Conservation (phyloP, 306 rosid species). For the Quercus rubra region DNA sequence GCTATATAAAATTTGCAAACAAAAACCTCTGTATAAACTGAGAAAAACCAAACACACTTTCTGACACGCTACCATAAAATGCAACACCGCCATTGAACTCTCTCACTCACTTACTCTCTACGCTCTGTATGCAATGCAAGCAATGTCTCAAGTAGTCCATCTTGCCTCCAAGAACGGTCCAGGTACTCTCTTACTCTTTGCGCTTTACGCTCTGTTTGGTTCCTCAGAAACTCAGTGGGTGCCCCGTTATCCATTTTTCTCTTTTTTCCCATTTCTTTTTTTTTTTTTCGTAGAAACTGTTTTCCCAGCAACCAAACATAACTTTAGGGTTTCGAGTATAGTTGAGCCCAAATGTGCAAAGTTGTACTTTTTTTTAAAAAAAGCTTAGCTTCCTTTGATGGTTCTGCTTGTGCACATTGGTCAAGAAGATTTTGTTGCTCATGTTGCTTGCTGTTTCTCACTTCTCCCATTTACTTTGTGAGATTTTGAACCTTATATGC, state of each 20-base stretch:
- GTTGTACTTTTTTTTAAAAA: not conserved
- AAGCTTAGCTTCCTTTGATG: no score
- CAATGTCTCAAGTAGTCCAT: slow-evolving; percentile 57
- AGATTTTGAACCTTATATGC: not conserved
- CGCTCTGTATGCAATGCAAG: not conserved
- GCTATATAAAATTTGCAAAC: not conserved
- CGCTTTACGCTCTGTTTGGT: slow-evolving; percentile 7
- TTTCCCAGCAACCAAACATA: not conserved
- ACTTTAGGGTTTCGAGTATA: slow-evolving; percentile 16
- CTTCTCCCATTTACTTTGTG: not conserved
- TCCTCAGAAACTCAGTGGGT: not conserved
- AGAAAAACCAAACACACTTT: not conserved
- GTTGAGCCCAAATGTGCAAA: not conserved
- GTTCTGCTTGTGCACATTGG: no score
- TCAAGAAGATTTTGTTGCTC: no score
- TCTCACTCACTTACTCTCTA: not conserved
- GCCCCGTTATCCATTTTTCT: not conserved
- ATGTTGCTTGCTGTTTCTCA: no score
- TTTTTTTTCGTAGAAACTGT: not conserved
- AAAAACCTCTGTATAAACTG: not conserved
- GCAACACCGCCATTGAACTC: slow-evolving; percentile 35
- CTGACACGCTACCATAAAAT: not conserved
- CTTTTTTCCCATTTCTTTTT: not conserved
- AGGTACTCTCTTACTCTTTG: slow-evolving; percentile 27
- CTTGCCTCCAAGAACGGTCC: slow-evolving; percentile 36